Percentiles rank a stretch among this genome's conserved stretches.
Conservation (phyloP, 169 alveolate genomes). For the Cryptosporidium ubiquitum region DNA sequence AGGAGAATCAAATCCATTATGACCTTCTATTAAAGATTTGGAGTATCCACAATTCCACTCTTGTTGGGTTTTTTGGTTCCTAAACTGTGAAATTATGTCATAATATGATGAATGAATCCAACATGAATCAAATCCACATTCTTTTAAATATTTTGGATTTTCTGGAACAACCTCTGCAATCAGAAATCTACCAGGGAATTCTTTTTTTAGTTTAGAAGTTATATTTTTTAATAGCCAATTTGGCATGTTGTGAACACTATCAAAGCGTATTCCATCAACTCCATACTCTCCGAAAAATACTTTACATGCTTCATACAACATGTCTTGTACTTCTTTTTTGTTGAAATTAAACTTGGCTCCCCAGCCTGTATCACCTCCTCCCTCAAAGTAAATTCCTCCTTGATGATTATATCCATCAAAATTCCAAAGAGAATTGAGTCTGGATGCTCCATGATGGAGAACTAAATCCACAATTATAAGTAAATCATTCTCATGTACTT, state of each 20-base stretch:
- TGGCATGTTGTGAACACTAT: conserved; percentile 78
- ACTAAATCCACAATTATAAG: conserved; percentile 72
- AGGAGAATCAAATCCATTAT: conserved; percentile 73
- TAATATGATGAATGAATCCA: conserved; percentile 80
- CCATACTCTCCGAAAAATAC: conserved; percentile 75
- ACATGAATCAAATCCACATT: conserved; percentile 77
- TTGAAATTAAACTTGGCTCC: conserved; percentile 77
- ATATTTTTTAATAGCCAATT: conserved; percentile 18
- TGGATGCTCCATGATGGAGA: conserved; percentile 78
- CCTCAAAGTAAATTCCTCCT: conserved; percentile 80
- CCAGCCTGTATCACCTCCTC: conserved; percentile 81
- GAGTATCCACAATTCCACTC: conserved; percentile 59
- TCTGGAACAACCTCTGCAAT: conserved; percentile 80
- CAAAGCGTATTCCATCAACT: conserved; percentile 78
- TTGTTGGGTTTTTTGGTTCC: conserved; percentile 41
- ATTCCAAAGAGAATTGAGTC: conserved; percentile 77
- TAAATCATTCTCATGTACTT: conserved; percentile 58
- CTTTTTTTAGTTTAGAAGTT: conserved; percentile 13
- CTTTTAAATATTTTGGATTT: conserved; percentile 69
- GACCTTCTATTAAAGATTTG: conserved; percentile 57
- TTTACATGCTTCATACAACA: conserved; percentile 74
- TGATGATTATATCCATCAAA: conserved; percentile 75
- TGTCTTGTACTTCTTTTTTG: conserved; percentile 75
- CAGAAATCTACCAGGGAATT: conserved; percentile 61
- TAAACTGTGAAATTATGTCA: conserved; percentile 63